phyloP scores from a whole-genome alignment of 495 filamentous ascomycete species.

The Trichoderma asperelloides region DNA sequence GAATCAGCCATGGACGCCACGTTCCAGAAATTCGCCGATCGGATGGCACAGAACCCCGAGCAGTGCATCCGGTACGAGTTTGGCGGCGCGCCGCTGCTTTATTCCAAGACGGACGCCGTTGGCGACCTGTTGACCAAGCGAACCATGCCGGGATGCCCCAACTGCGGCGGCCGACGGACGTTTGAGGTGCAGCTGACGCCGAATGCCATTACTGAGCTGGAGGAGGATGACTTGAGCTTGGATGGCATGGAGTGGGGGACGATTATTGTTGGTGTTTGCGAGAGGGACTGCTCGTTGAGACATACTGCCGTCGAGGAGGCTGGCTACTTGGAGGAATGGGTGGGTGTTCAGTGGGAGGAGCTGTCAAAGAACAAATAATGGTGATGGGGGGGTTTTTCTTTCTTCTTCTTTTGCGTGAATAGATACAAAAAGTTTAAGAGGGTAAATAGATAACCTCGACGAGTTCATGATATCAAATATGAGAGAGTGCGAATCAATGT shows the following conservation, averaged over 20 bases:
- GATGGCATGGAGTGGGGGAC: conserved; percentile 99
- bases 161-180: conserved; percentile 65
- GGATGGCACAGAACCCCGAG: conserved; percentile 83
- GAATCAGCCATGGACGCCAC: conserved; percentile 76
- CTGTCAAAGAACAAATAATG: conserved; percentile 15
- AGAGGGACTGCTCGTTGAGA: conserved; percentile 25
- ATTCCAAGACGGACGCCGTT: conserved; percentile 64
- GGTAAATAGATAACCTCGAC: background rate
- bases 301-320: conserved; percentile 20
- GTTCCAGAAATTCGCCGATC: conserved; percentile 86
- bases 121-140: conserved; percentile 48
- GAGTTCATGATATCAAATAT: background rate
- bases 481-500: background rate
- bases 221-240: conserved; percentile 64
- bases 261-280: conserved; percentile 81
- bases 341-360: conserved; percentile 96
- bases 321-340: conserved; percentile 85
- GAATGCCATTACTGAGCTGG: conserved; percentile 81
- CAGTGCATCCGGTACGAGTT: conserved; percentile 93
- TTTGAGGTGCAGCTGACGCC: conserved; percentile 85
- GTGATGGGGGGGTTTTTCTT: background rate
- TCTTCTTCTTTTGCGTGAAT: background rate
- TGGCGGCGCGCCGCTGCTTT: conserved; percentile 69
- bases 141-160: conserved; percentile 63
- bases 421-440: background rate